Percentiles rank a stretch among this genome's conserved stretches.
phyloP scores from a whole-genome alignment of 2,329 filamentous ascomycete species.

The Juglanconis oblonga region DNA sequence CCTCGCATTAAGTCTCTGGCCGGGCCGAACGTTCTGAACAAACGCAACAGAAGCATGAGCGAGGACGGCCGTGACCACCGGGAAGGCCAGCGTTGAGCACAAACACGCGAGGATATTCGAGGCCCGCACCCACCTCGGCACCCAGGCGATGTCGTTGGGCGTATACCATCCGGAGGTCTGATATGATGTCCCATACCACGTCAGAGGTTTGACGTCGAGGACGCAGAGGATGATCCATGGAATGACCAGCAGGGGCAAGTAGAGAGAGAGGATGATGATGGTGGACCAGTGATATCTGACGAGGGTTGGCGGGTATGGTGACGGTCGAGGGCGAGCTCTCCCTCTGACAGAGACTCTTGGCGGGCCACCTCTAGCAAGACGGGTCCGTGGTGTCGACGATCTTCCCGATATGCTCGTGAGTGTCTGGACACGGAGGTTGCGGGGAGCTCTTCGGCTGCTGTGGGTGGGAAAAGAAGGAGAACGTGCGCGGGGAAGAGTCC shows the following conservation, averaged over 20 bases:
- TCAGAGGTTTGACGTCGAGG: slow-evolving; percentile 5
- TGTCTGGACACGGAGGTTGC: neutral
- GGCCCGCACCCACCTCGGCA: slow-evolving; percentile 1
- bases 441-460: neutral
- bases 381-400: neutral
- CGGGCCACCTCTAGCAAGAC: slow-evolving; percentile 2
- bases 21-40: neutral
- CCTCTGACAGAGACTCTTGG: neutral
- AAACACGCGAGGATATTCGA: slow-evolving; percentile 5
- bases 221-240: slow-evolving; percentile 1
- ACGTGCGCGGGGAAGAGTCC: neutral
- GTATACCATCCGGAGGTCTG: neutral
- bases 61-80: neutral
- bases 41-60: slow-evolving; percentile 7
- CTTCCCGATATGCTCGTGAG: neutral
- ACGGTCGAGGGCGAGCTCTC: neutral
- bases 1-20: slow-evolving; percentile 1
- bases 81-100: neutral
- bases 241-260: neutral
- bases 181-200: neutral
- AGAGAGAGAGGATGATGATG: neutral
- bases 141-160: neutral
- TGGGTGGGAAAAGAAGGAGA: neutral
- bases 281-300: slow-evolving; percentile 8
- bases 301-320: neutral